Evolutionary conservation across 352 stramenopile genomes (phyloP).

Genomic region (Thraustotheca clavata): DNA sequence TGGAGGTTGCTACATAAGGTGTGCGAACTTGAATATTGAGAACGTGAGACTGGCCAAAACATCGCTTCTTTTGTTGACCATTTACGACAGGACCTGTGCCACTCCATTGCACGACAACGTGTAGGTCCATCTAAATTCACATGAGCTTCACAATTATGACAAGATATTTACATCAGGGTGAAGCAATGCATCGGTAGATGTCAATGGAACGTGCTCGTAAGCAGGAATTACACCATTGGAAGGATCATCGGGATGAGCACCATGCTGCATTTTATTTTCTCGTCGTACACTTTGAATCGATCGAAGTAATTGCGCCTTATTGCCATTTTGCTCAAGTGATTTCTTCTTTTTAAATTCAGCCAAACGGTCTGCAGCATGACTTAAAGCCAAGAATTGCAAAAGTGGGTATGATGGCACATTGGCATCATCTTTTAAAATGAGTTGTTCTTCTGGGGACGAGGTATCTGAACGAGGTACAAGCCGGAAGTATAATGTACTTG

Average conservation of each 20-base stretch:
- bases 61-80: constrained; percentile 2
- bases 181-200: constrained; percentile 45
- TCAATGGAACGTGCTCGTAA: constrained; percentile 37
- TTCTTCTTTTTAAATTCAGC: constrained; percentile 25
- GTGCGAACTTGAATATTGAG: constrained; percentile 51
- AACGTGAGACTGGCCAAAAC: constrained; percentile 55
- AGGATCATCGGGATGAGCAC: background rate
- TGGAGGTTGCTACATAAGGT: constrained; percentile 27
- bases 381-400: constrained; percentile 65
- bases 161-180: constrained; percentile 18
- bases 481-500: constrained; percentile 71
- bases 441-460: background rate
- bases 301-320: constrained; percentile 30
- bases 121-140: constrained; percentile 11
- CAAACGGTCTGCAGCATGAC: constrained; percentile 33
- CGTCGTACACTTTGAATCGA: constrained; percentile 81
- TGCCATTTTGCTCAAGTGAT: constrained; percentile 21
- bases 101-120: constrained; percentile 20
- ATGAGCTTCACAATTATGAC: background rate
- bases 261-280: constrained; percentile 48
- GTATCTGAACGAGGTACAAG: constrained; percentile 28
- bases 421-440: constrained; percentile 21
- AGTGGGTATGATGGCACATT: constrained; percentile 29
- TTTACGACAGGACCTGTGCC: constrained; percentile 8
- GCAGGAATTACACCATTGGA: background rate